Evolutionary conservation across 306 rosid genomes (phyloP), one percentile per base, ranked within the genome.

Genomic region (Argentina anserina): DNA sequence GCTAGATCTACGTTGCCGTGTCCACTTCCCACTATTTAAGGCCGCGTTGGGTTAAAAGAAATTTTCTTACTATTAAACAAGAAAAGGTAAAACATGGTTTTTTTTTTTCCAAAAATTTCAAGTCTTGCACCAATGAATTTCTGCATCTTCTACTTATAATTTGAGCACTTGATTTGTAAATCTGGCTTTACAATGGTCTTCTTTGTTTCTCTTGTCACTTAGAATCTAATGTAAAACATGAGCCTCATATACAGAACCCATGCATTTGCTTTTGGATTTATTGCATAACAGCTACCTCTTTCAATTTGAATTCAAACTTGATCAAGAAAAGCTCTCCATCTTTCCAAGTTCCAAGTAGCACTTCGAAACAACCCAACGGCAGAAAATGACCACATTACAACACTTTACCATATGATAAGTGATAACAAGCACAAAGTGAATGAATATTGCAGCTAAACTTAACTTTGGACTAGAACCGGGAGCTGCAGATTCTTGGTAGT

Each of bases 1-100:
- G 21, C 76, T 63, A 63, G 76, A 39, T 70, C 72, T 41, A 52
- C 72, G 76, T 63, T 36, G 33, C 59, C 72, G 4, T 15, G 76
- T 64, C 50, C 23, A 4, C 39, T 39, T 50, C 62, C 58, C 59
- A 42, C 2, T 9, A 66, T 29, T 21, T 75, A 14, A 26, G 1
- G 21, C 15, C n/a, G 26, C 63, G 50, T 45, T 2, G 63, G 20
- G 29, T 52, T 52, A 2, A 2, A n/a, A n/a, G n/a, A n/a, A n/a
- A 33, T 2, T 33, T 33, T 33, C 5, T 33, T 33, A 33, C 36
- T 33, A 2, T n/a, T n/a, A n/a, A n/a, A n/a, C n/a, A n/a, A n/a
- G n/a, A n/a, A n/a, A n/a, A n/a, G n/a, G n/a, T n/a, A n/a, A n/a
- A n/a, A n/a, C n/a, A n/a, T n/a, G n/a, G n/a, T n/a, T n/a, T n/a